Evolutionary conservation across 1,139 yeast genomes (phyloP).

Genomic region (Diutina siamensis): DNA sequence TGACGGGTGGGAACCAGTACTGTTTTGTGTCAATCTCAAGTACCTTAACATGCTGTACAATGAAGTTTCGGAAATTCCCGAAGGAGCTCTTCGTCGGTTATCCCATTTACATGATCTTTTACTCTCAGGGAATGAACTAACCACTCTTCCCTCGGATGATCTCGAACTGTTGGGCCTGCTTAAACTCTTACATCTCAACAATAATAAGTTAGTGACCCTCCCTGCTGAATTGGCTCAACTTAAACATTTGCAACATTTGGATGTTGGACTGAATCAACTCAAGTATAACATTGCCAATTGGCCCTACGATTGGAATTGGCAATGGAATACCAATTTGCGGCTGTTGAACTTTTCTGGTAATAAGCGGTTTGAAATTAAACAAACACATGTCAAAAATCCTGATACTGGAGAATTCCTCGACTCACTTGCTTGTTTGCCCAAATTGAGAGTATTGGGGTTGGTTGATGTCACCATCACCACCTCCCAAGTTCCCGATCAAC

Average conservation of each 20-base stretch:
- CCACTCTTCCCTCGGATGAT: constrained; percentile 78
- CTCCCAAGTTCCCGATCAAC: constrained; percentile 77
- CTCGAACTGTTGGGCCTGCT: constrained; percentile 50
- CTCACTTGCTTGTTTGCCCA: constrained; percentile 63
- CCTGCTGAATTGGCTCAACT: constrained; percentile 84
- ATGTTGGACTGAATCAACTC: constrained; percentile 84
- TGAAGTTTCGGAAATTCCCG: constrained; percentile 70
- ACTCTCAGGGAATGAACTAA: constrained; percentile 73
- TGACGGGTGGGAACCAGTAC: constrained; percentile 60
- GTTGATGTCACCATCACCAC: constrained; percentile 94
- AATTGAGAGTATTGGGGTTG: constrained; percentile 67
- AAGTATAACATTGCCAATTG: constrained; percentile 88
- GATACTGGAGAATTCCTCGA: constrained; percentile 48
- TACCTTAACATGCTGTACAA: constrained; percentile 73
- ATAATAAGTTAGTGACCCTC: constrained; percentile 73
- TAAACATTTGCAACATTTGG: constrained; percentile 54
- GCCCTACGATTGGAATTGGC: constrained; percentile 99
- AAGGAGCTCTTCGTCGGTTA: constrained; percentile 53
- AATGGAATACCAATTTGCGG: constrained; percentile 62
- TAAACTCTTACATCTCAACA: constrained; percentile 58
- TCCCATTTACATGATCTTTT: constrained; percentile 54
- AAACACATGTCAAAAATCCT: constrained; percentile 38
- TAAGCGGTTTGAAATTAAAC: constrained; percentile 77
- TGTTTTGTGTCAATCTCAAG: constrained; percentile 47
- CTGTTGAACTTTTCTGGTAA: constrained; percentile 90